Percentiles rank a stretch among this genome's conserved stretches.
These are phyloP conservation scores for Neoboletus brunneissimus DNA, from an alignment of 768 basidiomycete genomes.

Conservation along the genomic window DNA sequence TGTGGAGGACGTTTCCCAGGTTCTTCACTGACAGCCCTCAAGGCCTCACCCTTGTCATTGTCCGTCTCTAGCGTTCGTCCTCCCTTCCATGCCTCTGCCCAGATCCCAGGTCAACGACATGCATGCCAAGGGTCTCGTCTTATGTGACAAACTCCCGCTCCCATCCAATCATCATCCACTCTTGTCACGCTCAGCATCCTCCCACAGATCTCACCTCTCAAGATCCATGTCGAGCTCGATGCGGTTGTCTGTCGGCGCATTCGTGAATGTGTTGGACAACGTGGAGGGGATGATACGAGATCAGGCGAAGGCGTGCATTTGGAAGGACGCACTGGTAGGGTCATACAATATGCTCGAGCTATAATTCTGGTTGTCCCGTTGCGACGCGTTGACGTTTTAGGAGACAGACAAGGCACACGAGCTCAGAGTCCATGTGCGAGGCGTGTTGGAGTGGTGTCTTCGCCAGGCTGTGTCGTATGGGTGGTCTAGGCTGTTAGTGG, in stretches of 20 bases:
- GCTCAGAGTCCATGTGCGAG: slow-evolving; percentile 58
- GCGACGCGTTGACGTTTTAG: slow-evolving; percentile 64
- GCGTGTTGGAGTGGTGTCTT: slow-evolving; percentile 38
- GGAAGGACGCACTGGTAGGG: slow-evolving; percentile 44
- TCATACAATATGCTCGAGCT: slow-evolving; percentile 72
- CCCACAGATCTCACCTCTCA: too few species aligned
- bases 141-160: slow-evolving; percentile 24
- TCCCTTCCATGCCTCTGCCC: too few species aligned
- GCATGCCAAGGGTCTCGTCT: slow-evolving; percentile 38
- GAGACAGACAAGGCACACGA: slow-evolving; percentile 47
- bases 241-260: slow-evolving; percentile 16
- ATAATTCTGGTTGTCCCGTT: slow-evolving; percentile 78
- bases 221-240: too few species aligned
- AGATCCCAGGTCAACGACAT: too few species aligned
- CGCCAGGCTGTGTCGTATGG: neutral
- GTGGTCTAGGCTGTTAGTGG: neutral
- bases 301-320: neutral
- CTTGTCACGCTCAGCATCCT: too few species aligned
- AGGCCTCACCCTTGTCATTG: too few species aligned
- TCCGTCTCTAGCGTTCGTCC: too few species aligned
- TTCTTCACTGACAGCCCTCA: slow-evolving; percentile 40
- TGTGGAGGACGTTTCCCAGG: slow-evolving; percentile 30
- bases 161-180: too few species aligned
- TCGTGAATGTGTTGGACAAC: slow-evolving; percentile 15
- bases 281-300: slow-evolving; percentile 26